A percentile compares a stretch with the other conserved stretches of the same genome.
These are phyloP conservation scores for Quercus lobata DNA, from an alignment of 331 rosid genomes.

Conservation along the genomic window DNA sequence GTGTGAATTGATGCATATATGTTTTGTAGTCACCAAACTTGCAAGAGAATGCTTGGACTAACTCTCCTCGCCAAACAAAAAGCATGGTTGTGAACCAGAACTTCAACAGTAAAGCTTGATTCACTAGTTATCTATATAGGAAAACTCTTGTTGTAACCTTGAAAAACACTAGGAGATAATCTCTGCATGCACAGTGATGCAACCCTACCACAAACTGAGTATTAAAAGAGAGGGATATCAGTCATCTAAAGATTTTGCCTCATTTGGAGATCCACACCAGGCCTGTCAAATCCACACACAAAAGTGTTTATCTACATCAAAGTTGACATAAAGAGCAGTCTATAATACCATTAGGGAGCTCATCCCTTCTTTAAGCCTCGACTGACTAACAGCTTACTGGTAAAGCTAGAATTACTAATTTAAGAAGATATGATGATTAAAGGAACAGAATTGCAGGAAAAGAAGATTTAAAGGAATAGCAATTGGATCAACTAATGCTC, in stretches of 20 bases:
- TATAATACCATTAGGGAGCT: not conserved
- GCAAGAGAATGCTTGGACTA: no score
- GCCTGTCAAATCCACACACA: not conserved
- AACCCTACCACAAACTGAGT: no score
- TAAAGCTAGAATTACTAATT: not conserved
- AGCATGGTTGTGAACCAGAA: not conserved
- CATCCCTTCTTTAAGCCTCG: not conserved
- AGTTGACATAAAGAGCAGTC: not conserved
- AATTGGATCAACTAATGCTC: not conserved
- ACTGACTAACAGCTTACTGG: not conserved
- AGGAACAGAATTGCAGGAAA: not conserved
- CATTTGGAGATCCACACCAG: no score
- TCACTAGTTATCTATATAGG: not conserved
- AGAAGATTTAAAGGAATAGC: not conserved
- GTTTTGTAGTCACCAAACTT: not conserved
- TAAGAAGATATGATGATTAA: not conserved
- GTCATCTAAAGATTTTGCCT: no score
- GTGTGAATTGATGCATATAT: not conserved
- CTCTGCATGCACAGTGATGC: no score
- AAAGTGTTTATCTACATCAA: no score
- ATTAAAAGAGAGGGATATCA: no score
- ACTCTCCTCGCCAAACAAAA: not conserved
- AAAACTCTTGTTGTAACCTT: no score
- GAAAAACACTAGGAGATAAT: no score
- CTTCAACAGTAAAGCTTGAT: not conserved